Evolutionary conservation across 805 yeast species (phyloP).

Genomic region (Cyberlindnera petersonii): DNA sequence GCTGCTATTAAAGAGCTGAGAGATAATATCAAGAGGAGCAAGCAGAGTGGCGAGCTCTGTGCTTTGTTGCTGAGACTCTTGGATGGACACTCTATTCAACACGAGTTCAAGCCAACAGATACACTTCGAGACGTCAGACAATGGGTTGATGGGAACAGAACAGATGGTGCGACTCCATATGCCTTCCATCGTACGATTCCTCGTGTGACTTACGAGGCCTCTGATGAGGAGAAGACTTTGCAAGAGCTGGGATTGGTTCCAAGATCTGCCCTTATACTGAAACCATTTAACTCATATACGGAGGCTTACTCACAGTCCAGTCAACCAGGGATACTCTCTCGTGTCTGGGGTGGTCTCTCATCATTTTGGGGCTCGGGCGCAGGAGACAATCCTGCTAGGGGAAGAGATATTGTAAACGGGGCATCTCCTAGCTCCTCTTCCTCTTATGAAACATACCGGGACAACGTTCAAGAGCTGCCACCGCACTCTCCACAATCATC

Average conservation of each 20-base stretch:
- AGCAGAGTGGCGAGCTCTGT: conserved; percentile 27
- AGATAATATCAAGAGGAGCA: conserved; percentile 21
- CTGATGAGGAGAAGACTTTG: conserved; percentile 57
- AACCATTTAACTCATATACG: conserved; percentile 45
- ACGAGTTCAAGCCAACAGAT: conserved; percentile 42
- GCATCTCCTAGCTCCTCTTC: conserved; percentile 1
- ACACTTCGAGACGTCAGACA: conserved; percentile 55
- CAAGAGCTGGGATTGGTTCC: conserved; percentile 58
- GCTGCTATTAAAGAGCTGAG: conserved; percentile 21
- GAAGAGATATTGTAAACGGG: neutral
- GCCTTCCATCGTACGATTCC: conserved; percentile 52
- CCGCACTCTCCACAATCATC: conserved; percentile 20
- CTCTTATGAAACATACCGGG: conserved; percentile 11
- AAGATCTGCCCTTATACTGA: conserved; percentile 69
- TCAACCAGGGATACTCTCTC: conserved; percentile 28
- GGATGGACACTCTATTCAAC: conserved; percentile 58
- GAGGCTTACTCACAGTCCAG: conserved; percentile 26
- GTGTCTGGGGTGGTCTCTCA: conserved; percentile 31
- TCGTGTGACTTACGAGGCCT: conserved; percentile 55
- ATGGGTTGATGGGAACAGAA: conserved; percentile 53
- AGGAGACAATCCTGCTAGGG: conserved; percentile 6
- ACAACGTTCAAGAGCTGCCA: conserved; percentile 1
- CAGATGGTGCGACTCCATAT: conserved; percentile 43
- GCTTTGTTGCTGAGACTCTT: conserved; percentile 57
- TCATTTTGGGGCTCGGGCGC: conserved; percentile 22